These are phyloP conservation scores for Pseudocercospora fijiensis DNA, from an alignment of 2,329 filamentous ascomycete genomes.

Conservation along the genomic window DNA sequence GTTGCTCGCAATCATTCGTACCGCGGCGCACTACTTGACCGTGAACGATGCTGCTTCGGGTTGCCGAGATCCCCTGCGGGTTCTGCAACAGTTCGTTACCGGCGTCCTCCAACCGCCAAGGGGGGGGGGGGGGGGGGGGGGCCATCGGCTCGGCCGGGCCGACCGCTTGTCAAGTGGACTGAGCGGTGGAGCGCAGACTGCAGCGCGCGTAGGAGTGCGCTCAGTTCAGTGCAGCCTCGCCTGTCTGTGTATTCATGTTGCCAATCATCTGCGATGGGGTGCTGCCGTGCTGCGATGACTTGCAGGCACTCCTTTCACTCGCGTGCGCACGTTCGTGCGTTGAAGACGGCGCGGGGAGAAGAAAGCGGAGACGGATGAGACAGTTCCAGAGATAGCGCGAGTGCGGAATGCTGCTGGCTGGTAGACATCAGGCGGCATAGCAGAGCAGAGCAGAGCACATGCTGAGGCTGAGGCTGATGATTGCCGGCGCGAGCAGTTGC, in stretches of 20 bases:
- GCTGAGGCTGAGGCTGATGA: background rate
- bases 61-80: background rate
- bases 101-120: background rate
- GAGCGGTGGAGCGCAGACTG: background rate
- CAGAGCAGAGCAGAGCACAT: too few species aligned
- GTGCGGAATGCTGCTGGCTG: background rate
- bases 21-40: background rate
- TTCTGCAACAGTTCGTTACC: background rate
- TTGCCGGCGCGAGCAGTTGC: background rate
- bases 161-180: background rate
- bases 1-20: background rate
- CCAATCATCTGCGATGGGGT: too few species aligned
- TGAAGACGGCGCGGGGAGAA: background rate
- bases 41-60: background rate
- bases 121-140: too few species aligned
- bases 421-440: background rate
- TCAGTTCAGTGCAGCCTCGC: background rate
- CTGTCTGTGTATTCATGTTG: too few species aligned
- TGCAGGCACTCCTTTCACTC: background rate
- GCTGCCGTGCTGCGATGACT: background rate
- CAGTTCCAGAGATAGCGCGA: background rate
- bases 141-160: background rate
- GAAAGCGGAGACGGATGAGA: background rate
- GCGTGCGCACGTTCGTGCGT: background rate
- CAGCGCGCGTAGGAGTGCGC: background rate